Conservation (phyloP, 225 moss, liverwort and hornwort species). For the Straminergon stramineum region DNA sequence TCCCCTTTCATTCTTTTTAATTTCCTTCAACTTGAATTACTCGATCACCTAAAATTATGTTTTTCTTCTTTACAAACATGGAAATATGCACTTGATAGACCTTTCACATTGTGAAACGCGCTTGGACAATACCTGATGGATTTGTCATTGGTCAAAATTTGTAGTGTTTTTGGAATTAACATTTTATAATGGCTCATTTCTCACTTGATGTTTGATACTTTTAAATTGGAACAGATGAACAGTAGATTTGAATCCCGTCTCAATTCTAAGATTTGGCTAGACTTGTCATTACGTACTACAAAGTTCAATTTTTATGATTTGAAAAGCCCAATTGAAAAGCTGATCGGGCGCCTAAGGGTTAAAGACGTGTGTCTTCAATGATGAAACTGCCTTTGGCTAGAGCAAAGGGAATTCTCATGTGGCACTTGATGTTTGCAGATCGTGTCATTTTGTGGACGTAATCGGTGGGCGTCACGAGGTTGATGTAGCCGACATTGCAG, state of each 20-base stretch:
- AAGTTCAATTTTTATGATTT: background rate
- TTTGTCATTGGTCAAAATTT: background rate
- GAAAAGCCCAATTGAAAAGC: background rate
- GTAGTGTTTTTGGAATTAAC: too few relatives aligned
- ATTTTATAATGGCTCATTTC: background rate
- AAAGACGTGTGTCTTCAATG: background rate
- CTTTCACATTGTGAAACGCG: background rate
- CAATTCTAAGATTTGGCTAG: background rate
- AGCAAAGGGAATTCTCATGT: background rate
- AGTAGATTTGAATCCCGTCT: background rate
- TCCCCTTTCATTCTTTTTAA: too few relatives aligned
- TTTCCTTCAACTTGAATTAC: background rate
- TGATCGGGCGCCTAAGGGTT: background rate
- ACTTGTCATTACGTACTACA: background rate
- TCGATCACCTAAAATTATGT: background rate
- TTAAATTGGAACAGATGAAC: background rate
- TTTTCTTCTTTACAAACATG: background rate
- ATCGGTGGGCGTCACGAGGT: conserved; percentile 62
- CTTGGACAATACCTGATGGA: background rate
- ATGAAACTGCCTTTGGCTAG: background rate
- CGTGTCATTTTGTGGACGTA: conserved; percentile 81
- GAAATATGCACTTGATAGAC: background rate
- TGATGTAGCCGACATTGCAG: conserved; percentile 54
- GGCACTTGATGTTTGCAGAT: conserved; percentile 29
- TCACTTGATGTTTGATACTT: background rate